Percentiles rank a stretch among this genome's conserved stretches.
phyloP scores from a whole-genome alignment of 2,329 filamentous ascomycete genomes.

The Microdochium bolleyi region DNA sequence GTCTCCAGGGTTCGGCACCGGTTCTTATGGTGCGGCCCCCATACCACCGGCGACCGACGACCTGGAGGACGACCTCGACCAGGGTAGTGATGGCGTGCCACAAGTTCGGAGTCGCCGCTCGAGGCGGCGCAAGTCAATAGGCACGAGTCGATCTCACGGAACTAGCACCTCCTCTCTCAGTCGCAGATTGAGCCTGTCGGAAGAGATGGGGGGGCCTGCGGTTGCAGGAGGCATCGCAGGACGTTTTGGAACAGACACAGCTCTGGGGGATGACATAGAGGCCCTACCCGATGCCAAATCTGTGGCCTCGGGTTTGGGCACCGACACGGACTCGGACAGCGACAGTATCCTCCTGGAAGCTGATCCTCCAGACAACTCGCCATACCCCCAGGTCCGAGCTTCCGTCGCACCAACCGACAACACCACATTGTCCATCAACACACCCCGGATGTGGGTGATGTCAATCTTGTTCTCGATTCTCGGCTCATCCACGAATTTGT shows the following conservation, averaged over 20 bases:
- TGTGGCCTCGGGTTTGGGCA: constrained; percentile 13
- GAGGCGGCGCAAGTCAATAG: constrained; percentile 12
- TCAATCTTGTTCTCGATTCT: constrained; percentile 75
- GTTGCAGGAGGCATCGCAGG: constrained; percentile 46
- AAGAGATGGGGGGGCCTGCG: constrained; percentile 41
- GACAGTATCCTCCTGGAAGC: constrained; percentile 28
- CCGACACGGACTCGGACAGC: constrained; percentile 23
- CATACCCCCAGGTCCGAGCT: constrained; percentile 72
- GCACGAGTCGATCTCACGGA: constrained; percentile 13
- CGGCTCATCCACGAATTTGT: constrained; percentile 77
- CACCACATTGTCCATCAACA: constrained; percentile 72
- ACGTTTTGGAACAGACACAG: constrained; percentile 41
- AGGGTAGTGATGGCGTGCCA: constrained; percentile 10
- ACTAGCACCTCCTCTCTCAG: constrained; percentile 17
- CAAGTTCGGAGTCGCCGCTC: constrained; percentile 10
- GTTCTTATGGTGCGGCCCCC: constrained; percentile 52
- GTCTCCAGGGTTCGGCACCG: constrained; percentile 51
- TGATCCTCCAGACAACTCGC: constrained; percentile 59
- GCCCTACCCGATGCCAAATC: constrained; percentile 28
- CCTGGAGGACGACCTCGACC: constrained; percentile 18
- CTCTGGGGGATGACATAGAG: constrained; percentile 35
- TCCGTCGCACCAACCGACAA: constrained; percentile 73
- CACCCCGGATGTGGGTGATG: constrained; percentile 78
- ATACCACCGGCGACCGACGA: constrained; percentile 28
- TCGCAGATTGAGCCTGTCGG: constrained; percentile 26